phyloP scores from a whole-genome alignment of 2,329 filamentous ascomycete genomes.

The Ambrosiella beaveri region DNA sequence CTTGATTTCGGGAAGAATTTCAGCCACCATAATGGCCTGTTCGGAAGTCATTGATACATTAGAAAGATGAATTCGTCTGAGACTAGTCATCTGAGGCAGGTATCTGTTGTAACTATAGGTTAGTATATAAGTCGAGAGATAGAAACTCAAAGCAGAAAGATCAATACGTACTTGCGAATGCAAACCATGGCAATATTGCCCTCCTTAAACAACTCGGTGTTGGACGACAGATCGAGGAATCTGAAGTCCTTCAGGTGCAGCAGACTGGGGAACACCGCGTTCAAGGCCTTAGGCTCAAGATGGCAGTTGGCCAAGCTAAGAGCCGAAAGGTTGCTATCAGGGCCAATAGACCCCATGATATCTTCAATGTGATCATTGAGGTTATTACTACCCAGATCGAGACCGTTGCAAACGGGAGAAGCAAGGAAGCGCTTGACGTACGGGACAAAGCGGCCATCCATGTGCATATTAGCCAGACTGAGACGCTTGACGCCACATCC shows the following conservation, averaged over 20 bases:
- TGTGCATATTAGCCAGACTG: slow-evolving; percentile 65
- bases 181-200: slow-evolving; percentile 57
- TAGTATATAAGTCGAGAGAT: slow-evolving; percentile 1
- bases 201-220: slow-evolving; percentile 58
- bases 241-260: slow-evolving; percentile 54
- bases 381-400: slow-evolving; percentile 81
- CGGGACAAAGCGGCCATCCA: slow-evolving; percentile 55
- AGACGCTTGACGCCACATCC: slow-evolving; percentile 62
- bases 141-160: not conserved
- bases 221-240: slow-evolving; percentile 86
- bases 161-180: slow-evolving; percentile 48
- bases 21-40: slow-evolving; percentile 78
- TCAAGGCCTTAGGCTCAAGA: slow-evolving; percentile 54
- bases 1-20: slow-evolving; percentile 71
- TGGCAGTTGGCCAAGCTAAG: slow-evolving; percentile 77
- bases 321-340: slow-evolving; percentile 24
- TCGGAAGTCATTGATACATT: slow-evolving; percentile 73
- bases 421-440: slow-evolving; percentile 63
- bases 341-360: slow-evolving; percentile 39
- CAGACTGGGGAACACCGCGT: slow-evolving; percentile 57
- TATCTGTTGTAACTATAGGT: slow-evolving; percentile 29
- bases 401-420: slow-evolving; percentile 62
- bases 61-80: slow-evolving; percentile 74
- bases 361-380: slow-evolving; percentile 34
- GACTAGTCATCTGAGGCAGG: slow-evolving; percentile 55